A percentile compares a stretch with the other conserved stretches of the same genome.
phyloP scores from a whole-genome alignment of 2,329 filamentous ascomycete genomes.

The Immersiporthe knoxdaviesiana region DNA sequence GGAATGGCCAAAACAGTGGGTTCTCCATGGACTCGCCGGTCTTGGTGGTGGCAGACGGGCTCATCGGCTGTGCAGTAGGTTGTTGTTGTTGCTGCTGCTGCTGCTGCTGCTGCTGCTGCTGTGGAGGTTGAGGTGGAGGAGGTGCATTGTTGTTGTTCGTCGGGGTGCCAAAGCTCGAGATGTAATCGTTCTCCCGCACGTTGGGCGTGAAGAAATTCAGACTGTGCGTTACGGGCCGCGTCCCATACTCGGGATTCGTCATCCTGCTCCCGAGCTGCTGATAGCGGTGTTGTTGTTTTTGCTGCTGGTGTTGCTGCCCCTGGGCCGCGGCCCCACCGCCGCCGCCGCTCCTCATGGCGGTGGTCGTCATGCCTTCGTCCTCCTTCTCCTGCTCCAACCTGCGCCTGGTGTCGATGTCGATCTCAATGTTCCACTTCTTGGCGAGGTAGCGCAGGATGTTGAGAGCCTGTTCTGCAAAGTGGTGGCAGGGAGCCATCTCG shows the following conservation, averaged over 20 bases:
- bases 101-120: too few relatives aligned
- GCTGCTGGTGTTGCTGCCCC: constrained; percentile 28
- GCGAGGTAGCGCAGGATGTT: constrained; percentile 62
- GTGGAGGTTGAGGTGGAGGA: too few relatives aligned
- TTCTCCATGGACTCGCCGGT: constrained; percentile 50
- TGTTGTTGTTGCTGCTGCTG: background rate
- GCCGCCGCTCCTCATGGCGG: background rate
- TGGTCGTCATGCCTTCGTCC: background rate
- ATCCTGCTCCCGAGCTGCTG: constrained; percentile 25
- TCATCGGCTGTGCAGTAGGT: constrained; percentile 6
- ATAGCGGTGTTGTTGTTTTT: constrained; percentile 32
- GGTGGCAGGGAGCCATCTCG: constrained; percentile 64
- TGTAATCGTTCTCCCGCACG: constrained; percentile 51
- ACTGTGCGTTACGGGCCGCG: constrained; percentile 53
- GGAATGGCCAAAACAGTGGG: constrained; percentile 64
- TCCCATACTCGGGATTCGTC: constrained; percentile 44
- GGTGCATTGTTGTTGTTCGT: background rate
- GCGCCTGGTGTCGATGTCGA: constrained; percentile 43
- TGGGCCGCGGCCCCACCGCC: too few relatives aligned
- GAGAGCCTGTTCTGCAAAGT: constrained; percentile 63
- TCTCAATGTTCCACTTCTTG: constrained; percentile 61
- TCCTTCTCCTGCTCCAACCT: constrained; percentile 26
- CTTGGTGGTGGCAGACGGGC: constrained; percentile 33
- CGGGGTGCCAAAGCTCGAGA: constrained; percentile 48
- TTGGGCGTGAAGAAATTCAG: constrained; percentile 62